Evolutionary conservation across 169 alveolate species (phyloP), one percentile per base, ranked within the genome.

Genomic region (Cryptosporidium viatorum): DNA sequence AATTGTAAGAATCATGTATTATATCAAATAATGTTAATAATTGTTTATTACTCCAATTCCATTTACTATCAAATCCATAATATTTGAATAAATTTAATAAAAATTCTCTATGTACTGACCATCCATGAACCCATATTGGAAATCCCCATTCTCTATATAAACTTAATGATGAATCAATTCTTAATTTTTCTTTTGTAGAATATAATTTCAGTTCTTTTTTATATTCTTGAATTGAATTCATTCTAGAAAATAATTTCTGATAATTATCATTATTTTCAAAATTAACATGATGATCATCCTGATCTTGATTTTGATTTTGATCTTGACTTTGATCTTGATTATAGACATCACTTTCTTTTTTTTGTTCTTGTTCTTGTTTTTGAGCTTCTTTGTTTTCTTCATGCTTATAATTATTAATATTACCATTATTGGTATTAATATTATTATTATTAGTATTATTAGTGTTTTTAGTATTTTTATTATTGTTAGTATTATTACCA

Each of bases 1-100:
- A 70, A 33, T 91, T 89, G 71, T 93, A 94, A n/a, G 89, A 80
- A 45, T 80, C 89, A 23, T 80, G 73, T 37, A 80, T 80, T 48
- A 41, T 0, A 31, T 80, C 89, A 65, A 80, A 80, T 12, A 80
- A 52, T 10, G 43, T 29, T 9, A 65, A 39, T 62, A 80, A 65
- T 18, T 62, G 51, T 3, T 23, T 12, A 43, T 80, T 67, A 26
- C 26, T 48, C 89, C 89, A 80, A 45, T 62, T 62, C 89, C 89
- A 80, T 43, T 33, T 80, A 16, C 33, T 43, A 65, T 60, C 74
- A 59, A 80, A 80, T 18, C 75, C 89, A 41, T 60, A 60, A 48
- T 62, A 80, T 18, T 33, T 23, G 62, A 62, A 80, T 62, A 80
- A 39, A 65, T 80, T 43, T 16, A 80, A 65, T 26, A 80, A 43